These are phyloP conservation scores for Coffea canephora DNA, from an alignment of 257 asterid genomes.

Conservation along the genomic window DNA sequence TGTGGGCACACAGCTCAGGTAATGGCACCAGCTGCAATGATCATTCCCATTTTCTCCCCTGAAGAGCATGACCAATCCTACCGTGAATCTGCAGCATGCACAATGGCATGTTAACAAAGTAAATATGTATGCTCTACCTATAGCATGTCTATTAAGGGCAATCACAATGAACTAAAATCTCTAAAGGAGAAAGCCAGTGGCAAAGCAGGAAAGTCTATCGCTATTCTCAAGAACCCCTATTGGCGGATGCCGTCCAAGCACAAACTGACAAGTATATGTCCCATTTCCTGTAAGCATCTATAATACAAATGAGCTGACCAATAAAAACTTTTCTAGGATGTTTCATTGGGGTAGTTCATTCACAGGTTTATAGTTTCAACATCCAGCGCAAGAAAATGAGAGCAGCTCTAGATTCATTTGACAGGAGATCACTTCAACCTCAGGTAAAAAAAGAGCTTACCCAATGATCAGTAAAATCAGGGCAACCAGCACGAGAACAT, in stretches of 20 bases:
- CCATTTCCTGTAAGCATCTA: neutral
- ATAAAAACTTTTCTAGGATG: neutral
- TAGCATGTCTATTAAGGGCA: neutral
- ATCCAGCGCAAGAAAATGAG: neutral
- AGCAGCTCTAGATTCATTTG: neutral
- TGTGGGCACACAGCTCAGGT: conserved; percentile 84
- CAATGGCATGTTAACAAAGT: neutral
- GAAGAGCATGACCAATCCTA: conserved; percentile 68
- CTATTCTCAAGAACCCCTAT: neutral
- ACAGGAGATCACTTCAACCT: neutral
- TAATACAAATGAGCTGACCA: neutral
- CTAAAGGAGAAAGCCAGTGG: neutral
- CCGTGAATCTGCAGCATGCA: conserved; percentile 43
- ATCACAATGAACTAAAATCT: neutral
- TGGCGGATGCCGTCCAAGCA: neutral
- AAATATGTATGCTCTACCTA: neutral
- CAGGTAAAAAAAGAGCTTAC: conserved; percentile 38
- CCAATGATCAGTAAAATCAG: conserved; percentile 50
- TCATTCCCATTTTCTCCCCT: conserved; percentile 70
- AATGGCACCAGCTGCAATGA: conserved; percentile 88
- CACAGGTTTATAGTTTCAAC: neutral
- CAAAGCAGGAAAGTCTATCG: neutral
- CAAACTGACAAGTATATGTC: neutral
- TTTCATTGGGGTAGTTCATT: neutral
- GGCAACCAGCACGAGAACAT: conserved; percentile 47